Evolutionary conservation across 345 rosid species (phyloP), one percentile per base, ranked within the genome.

Genomic region (Melaleuca alternifolia): DNA sequence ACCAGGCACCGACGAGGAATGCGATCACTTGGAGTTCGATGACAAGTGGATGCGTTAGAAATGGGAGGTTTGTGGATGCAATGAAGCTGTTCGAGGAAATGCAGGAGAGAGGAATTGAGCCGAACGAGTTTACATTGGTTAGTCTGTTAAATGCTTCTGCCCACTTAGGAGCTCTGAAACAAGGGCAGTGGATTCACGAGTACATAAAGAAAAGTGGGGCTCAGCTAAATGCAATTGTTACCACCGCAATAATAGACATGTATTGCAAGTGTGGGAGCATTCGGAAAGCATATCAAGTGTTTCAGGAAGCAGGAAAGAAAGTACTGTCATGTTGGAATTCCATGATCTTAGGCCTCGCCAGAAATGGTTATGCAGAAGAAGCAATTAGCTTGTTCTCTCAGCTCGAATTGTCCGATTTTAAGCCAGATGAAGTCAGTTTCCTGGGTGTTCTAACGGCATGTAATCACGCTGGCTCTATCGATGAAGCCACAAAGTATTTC

Each of bases 321-420:
- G 94, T 88, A 50, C 87, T 94, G 76, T 92, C 97, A 6, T 95
- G 98, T 86, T 97, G 96, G 96, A 97, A 97, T 87, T 94, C 98
- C 81, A 93, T 94, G 91, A 95, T 97, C 88, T 87, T 94, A 86
- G 97, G 98, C 86, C 88, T 96, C 83, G 96, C 97, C 53, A 91
- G 90, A 85, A 95, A 95, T 84, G 95, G 95, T 14, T 87, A 77
- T 13, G 95, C 87, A 86, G 88, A 88, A 37, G 94, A 91, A 90
- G 97, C 96, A 12, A 88, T 93, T 48, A 71, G 79, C 16, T 89
- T 96, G 83, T 94, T 96, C 89, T 90, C 90, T 16, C 59, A 85
- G 86, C 94, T 96, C 5, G 92, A 93, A 86, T 81, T 92, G 23
- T 94, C 90, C 30, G 86, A 85, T 48, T 86, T 92, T 33, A 90